Base-by-base conservation (phyloP, 768 basidiomycete genomes). In the Podaxis sp. region DNA sequence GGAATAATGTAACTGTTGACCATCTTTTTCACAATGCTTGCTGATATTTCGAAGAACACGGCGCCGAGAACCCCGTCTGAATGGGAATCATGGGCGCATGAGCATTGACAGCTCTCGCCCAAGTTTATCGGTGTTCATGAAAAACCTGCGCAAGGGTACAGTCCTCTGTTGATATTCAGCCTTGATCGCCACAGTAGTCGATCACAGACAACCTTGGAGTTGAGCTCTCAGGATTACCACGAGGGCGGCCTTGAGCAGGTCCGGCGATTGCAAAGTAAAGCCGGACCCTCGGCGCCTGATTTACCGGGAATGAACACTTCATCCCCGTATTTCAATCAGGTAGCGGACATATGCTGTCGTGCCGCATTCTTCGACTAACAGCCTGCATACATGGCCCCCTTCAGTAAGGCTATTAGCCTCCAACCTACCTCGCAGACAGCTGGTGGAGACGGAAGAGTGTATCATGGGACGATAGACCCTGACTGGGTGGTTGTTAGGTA, bases 401-500 rank as follows among this genome's bases (percentile, higher is more conserved):
- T 79, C 42, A 64, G 65, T 40, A 66, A 74, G 64, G 79, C 78
- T 10, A 67, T 75, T 25, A 66, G 68, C 10, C 67, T 76, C 3
- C 46, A 55, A 4, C 50, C 66, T 5, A 37, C 37, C 13, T 62
- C 63, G 28, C 52, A 32, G 7, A 50, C 57, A 21, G 55, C 63
- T 25, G 59, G 62, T 27, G 67, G 65, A 2, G 59, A 62, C n/a
- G 57, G 53, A 13, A 69, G 60, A 32, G 59, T 70, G 5, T 79
- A 74, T 50, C 55, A 55, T 6, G 82, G 82, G 18, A 64, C 71
- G 25, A 72, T 83, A 35, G 80, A 84, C 61, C 63, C 74, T 16
- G 73, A 76, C 4, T 85, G 83, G 84, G 48, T 70, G 4, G 64
- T 83, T 48, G 72, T 70, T 52, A 74, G 74, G 83, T 82, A 65